Percentiles rank a stretch among this genome's conserved stretches.
These are phyloP conservation scores for Uronychia setigera DNA, from an alignment of 73 alveolate genomes.

Conservation along the genomic window DNA sequence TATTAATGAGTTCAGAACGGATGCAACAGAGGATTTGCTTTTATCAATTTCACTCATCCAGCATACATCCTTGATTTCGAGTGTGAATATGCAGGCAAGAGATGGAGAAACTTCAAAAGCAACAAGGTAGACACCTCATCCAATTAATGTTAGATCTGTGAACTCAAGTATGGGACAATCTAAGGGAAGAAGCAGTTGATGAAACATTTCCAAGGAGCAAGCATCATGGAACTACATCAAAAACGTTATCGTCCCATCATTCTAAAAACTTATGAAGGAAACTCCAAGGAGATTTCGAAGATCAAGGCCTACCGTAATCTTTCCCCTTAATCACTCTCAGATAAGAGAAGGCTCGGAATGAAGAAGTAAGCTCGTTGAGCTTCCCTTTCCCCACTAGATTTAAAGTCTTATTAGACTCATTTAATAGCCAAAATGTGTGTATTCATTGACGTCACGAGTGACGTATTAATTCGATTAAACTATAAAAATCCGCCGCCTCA, in stretches of 20 bases:
- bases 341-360: too few relatives aligned
- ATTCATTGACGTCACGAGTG: too few relatives aligned
- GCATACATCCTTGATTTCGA: conserved; percentile 77
- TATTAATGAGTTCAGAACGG: conserved; percentile 63
- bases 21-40: conserved; percentile 98
- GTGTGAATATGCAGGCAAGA: conserved; percentile 85
- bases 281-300: neutral
- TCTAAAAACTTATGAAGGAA: neutral
- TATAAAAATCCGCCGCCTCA: too few relatives aligned
- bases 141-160: neutral
- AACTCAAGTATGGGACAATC: neutral
- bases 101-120: conserved; percentile 85
- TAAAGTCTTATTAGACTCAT: too few relatives aligned
- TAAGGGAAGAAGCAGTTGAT: neutral
- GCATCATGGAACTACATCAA: neutral
- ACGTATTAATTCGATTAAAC: too few relatives aligned
- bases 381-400: too few relatives aligned
- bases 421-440: too few relatives aligned
- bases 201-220: neutral
- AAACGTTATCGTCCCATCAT: neutral
- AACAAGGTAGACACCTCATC: conserved; percentile 73
- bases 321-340: too few relatives aligned
- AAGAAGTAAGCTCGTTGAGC: too few relatives aligned
- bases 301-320: neutral
- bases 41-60: conserved; percentile 93